Conservation (phyloP, 805 yeast genomes). For the Candida lessepsii region DNA sequence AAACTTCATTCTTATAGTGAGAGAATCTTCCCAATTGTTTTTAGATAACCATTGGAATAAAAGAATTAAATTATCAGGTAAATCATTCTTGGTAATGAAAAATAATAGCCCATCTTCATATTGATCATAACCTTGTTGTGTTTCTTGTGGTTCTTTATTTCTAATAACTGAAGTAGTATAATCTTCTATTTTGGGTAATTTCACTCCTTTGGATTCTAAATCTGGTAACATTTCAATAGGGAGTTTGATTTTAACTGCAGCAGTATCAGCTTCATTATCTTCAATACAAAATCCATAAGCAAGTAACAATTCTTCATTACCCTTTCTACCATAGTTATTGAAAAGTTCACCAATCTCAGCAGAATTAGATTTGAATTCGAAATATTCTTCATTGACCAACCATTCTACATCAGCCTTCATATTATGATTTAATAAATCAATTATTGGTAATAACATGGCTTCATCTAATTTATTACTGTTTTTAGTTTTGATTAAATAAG, state of each 20-base stretch:
- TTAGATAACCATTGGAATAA: slow-evolving; percentile 57
- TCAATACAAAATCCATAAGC: slow-evolving; percentile 77
- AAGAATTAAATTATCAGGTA: slow-evolving; percentile 47
- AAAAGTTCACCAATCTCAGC: slow-evolving; percentile 50
- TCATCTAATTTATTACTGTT: slow-evolving; percentile 36
- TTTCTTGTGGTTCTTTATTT: slow-evolving; percentile 6
- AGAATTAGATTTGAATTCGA: slow-evolving; percentile 44
- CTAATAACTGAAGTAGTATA: slow-evolving; percentile 38
- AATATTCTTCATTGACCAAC: slow-evolving; percentile 35
- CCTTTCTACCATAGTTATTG: slow-evolving; percentile 86
- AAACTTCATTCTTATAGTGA: slow-evolving; percentile 54
- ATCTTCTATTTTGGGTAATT: slow-evolving; percentile 33
- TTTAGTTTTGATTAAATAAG: slow-evolving; percentile 47
- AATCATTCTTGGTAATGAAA: slow-evolving; percentile 29
- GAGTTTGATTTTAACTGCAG: slow-evolving; percentile 61
- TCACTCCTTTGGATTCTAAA: slow-evolving; percentile 36
- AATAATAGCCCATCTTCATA: slow-evolving; percentile 39
- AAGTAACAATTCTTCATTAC: slow-evolving; percentile 77
- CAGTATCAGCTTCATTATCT: slow-evolving; percentile 55
- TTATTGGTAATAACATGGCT: slow-evolving; percentile 73
- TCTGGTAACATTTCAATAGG: slow-evolving; percentile 31
- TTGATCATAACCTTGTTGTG: slow-evolving; percentile 14
- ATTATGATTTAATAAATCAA: slow-evolving; percentile 77
- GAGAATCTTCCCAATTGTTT: slow-evolving; percentile 43
- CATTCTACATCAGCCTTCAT: slow-evolving; percentile 63